Conservation (phyloP, 768 basidiomycete genomes). For the Chalciporus piperatus region DNA sequence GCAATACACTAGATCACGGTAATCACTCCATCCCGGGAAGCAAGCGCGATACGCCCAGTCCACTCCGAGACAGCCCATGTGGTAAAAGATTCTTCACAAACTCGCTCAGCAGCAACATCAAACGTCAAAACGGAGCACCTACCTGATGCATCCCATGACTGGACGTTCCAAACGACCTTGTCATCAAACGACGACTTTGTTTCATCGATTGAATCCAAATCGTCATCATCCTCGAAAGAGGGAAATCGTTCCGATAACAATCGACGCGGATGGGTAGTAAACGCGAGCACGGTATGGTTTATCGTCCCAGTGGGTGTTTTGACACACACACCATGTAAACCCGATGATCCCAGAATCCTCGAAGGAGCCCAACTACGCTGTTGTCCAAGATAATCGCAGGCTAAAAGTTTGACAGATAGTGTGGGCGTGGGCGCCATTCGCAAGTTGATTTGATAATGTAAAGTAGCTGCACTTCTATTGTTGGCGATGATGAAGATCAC, state of each 20-base stretch:
- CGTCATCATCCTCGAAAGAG: not conserved
- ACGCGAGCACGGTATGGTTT: conserved; percentile 7
- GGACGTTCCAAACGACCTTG: conserved; percentile 4
- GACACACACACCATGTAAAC: conserved; percentile 10
- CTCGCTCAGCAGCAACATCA: not conserved
- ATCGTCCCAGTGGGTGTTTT: not conserved
- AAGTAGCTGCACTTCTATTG: conserved; percentile 40
- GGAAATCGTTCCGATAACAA: not conserved
- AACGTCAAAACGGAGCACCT: not conserved
- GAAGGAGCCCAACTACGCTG: not conserved
- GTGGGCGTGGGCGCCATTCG: conserved; percentile 24
- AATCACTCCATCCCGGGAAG: conserved; percentile 35
- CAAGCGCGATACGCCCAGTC: conserved; percentile 42
- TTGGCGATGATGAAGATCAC: conserved; percentile 38
- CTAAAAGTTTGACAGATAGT: conserved; percentile 41
- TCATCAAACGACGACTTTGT: conserved; percentile 1
- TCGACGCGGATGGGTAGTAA: conserved; percentile 1
- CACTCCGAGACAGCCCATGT: conserved; percentile 44
- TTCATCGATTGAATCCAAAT: not conserved
- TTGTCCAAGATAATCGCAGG: not conserved
- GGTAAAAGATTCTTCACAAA: conserved; percentile 37
- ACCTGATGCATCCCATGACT: conserved; percentile 21
- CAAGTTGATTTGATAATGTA: conserved; percentile 38
- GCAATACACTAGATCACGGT: not conserved
- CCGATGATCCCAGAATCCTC: conserved; percentile 8